Evolutionary conservation across 2,329 filamentous ascomycete genomes (phyloP).

Genomic region (Fusarium phyllophilum): DNA sequence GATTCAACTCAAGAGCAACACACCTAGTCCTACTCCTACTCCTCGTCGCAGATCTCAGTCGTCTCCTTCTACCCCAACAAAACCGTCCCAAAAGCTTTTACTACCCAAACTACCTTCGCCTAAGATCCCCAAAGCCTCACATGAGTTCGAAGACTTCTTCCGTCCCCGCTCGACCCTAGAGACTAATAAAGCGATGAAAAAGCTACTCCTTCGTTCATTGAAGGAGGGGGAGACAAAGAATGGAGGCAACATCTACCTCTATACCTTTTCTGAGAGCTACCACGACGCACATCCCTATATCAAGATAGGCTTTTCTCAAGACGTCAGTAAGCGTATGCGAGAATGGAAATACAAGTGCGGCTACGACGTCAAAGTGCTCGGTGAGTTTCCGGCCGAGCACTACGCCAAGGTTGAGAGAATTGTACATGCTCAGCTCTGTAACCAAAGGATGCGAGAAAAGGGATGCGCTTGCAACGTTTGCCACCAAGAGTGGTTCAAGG

Average conservation of each 20-base stretch:
- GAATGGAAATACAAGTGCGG: conserved; percentile 38
- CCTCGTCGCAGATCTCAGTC: neutral
- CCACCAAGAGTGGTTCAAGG: conserved; percentile 47
- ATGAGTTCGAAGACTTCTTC: conserved; percentile 35
- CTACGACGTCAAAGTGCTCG: conserved; percentile 38
- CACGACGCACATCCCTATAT: conserved; percentile 29
- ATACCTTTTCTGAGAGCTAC: conserved; percentile 36
- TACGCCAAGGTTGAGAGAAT: conserved; percentile 45
- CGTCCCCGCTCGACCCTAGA: neutral
- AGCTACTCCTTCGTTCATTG: conserved; percentile 18
- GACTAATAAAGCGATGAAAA: conserved; percentile 34
- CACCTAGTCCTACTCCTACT: neutral
- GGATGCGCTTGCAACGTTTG: conserved; percentile 37
- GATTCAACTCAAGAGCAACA: neutral
- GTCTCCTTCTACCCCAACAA: neutral
- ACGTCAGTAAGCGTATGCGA: conserved; percentile 39
- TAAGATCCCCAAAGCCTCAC: neutral
- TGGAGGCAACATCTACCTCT: conserved; percentile 42
- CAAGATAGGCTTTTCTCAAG: conserved; percentile 46
- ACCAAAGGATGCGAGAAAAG: conserved; percentile 40
- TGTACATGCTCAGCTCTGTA: conserved; percentile 44
- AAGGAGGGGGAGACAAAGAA: neutral
- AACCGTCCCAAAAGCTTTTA: neutral
- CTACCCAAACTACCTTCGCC: neutral
- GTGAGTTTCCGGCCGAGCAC: conserved; percentile 22